A percentile compares a stretch with the other conserved stretches of the same genome.
Conservation (phyloP, 768 basidiomycete genomes). For the Mycena chlorophos region DNA sequence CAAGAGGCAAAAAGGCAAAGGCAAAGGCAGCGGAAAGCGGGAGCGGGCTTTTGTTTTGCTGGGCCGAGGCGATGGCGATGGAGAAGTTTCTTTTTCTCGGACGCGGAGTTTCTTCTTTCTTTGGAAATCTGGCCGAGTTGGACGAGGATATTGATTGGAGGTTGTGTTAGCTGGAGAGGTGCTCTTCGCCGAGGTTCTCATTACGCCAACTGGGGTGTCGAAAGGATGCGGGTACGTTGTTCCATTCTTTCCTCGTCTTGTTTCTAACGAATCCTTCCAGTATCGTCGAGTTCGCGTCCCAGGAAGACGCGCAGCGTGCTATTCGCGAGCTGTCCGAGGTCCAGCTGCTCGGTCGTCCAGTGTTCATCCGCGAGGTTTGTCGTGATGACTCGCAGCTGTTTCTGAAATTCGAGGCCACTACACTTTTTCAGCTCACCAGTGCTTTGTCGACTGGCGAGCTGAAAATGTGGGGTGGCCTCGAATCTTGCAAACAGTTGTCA, state of each 20-base stretch:
- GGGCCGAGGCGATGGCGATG: conserved; percentile 18
- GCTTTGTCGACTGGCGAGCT: too few species aligned
- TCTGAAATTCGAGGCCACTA: too few species aligned
- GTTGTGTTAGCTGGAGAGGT: conserved; percentile 98
- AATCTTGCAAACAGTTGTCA: too few species aligned
- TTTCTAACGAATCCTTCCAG: conserved; percentile 43
- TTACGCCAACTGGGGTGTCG: conserved; percentile 93
- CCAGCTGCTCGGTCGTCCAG: conserved; percentile 86
- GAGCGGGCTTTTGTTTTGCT: conserved; percentile 15
- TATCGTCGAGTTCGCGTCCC: conserved; percentile 92
- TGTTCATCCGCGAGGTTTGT: conserved; percentile 92
- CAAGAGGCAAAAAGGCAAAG: background rate
- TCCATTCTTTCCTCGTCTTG: background rate
- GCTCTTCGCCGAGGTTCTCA: conserved; percentile 98
- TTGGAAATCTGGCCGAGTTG: conserved; percentile 60
- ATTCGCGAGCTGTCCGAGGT: conserved; percentile 90
- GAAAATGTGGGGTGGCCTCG: too few species aligned
- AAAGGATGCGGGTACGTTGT: conserved; percentile 96
- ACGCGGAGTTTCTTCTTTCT: conserved; percentile 38
- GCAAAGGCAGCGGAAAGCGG: conserved; percentile 1
- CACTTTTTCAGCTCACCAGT: too few species aligned
- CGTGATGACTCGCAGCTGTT: background rate
- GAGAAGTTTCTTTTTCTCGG: conserved; percentile 34
- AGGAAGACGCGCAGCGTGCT: conserved; percentile 86
- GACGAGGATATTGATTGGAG: conserved; percentile 92